A percentile compares a stretch with the other conserved stretches of the same genome.
Evolutionary conservation across 1,139 yeast species (phyloP).

Genomic region (Suhomyces bokatorum): DNA sequence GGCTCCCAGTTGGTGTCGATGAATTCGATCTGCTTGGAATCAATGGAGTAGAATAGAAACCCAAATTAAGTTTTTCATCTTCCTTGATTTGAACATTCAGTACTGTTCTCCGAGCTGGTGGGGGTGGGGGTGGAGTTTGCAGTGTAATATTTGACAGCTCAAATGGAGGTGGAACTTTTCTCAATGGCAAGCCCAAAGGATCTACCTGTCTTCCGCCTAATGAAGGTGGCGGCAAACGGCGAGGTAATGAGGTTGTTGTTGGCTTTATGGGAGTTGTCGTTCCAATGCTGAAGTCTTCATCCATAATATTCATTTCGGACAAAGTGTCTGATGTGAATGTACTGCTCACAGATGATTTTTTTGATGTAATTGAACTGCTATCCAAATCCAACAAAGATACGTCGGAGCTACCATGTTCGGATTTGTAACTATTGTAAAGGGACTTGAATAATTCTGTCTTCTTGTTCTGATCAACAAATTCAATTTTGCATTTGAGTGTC

Average conservation of each 20-base stretch:
- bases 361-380: constrained; percentile 17
- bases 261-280: background rate
- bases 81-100: background rate
- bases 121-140: constrained; percentile 29
- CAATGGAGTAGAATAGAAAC: constrained; percentile 42
- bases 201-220: constrained; percentile 22
- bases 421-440: constrained; percentile 36
- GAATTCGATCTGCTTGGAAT: constrained; percentile 40
- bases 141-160: constrained; percentile 8
- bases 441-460: constrained; percentile 31
- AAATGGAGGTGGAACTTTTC: constrained; percentile 28
- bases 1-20: constrained; percentile 24
- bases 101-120: constrained; percentile 22
- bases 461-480: constrained; percentile 53
- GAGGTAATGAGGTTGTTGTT: constrained; percentile 20
- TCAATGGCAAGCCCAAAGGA: constrained; percentile 15
- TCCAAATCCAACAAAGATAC: constrained; percentile 23
- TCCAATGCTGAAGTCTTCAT: constrained; percentile 23
- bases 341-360: constrained; percentile 16
- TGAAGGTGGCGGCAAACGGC: constrained; percentile 45
- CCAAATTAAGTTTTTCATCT: constrained; percentile 28
- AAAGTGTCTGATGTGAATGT: constrained; percentile 32
- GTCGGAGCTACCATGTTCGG: constrained; percentile 28
- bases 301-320: constrained; percentile 40
- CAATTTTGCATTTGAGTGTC: constrained; percentile 63